Evolutionary conservation across 2,329 filamentous ascomycete species (phyloP), one percentile per base, ranked within the genome.

Genomic region (Pseudogymnoascus sp.): DNA sequence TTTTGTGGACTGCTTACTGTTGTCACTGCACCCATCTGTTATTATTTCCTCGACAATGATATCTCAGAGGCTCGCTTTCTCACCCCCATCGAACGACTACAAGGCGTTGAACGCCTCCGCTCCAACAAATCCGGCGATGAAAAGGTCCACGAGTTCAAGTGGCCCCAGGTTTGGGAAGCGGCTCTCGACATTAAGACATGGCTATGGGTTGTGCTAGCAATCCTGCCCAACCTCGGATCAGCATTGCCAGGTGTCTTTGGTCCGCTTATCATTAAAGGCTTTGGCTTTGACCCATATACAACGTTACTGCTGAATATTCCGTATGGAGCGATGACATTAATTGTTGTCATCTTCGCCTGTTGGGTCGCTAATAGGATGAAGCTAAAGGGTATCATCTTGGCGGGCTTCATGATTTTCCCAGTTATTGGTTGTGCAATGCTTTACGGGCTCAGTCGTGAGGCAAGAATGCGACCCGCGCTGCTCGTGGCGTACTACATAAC

Each of bases 401-500:
- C 80, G 0, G 67, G 68, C 0, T 78, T 87, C 58, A 76, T 85
- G 62, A 67, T 85, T 0, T 85, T 83, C 0, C 84, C 88, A 1
- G 77, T 89, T 7, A 79, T 79, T 0, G 87, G 87, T 0, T 74
- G 82, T 0, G 74, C 80, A 7, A 75, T 88, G 64, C 74, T 87
- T 0, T 85, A 85, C 64, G 76, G 78, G 0, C 72, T 87, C 0
- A 75, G 80, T 29, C 75, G 79, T 35, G 70, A 74, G 0, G 72
- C 78, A 33, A 71, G 74, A 0, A 72, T 78, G n/a, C 75, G 77
- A 52, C 76, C 78, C 0, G 73, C 77, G 0, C 69, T 87, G 2
- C 75, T 89, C 2, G 80, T 77, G 0, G 85, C 81, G 0, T 88
- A 88, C 71, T 88, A 88, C 67, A 75, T 88, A 1, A 77, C 88